phyloP scores from a whole-genome alignment of 2,329 filamentous ascomycete genomes.

The Colletotrichum falcatum region DNA sequence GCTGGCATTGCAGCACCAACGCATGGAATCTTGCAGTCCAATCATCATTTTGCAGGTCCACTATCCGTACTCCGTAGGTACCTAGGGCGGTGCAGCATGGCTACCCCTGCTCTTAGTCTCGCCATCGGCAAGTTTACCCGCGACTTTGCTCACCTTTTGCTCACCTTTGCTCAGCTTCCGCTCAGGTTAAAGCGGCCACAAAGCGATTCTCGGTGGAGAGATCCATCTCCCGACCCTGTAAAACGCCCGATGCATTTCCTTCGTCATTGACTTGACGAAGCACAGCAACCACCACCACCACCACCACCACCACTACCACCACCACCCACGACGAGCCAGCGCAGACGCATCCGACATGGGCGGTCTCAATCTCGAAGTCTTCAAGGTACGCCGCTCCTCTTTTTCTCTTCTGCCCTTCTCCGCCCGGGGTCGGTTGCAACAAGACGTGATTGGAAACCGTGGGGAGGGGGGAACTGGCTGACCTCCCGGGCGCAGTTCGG shows the following conservation, averaged over 20 bases:
- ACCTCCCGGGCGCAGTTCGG: constrained; percentile 75
- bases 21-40: too few species aligned
- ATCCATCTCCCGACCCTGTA: constrained; percentile 11
- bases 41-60: too few species aligned
- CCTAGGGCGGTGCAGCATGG: too few species aligned
- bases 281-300: constrained; percentile 1
- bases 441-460: neutral
- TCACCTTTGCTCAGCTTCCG: too few species aligned
- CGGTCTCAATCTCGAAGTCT: constrained; percentile 88
- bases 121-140: too few species aligned
- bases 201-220: constrained; percentile 32
- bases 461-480: too few species aligned
- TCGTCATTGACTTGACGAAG: constrained; percentile 20
- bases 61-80: too few species aligned
- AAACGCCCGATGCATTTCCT: constrained; percentile 23
- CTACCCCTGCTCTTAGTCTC: too few species aligned
- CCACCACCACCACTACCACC: too few species aligned
- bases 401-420: neutral
- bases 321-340: neutral
- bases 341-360: constrained; percentile 62
- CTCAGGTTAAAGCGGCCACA: too few species aligned
- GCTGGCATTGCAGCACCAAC: too few species aligned
- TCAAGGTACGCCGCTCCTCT: constrained; percentile 72
- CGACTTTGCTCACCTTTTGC: too few species aligned
- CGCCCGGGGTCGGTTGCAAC: constrained; percentile 4